Base-by-base conservation (phyloP, 768 basidiomycete genomes). In the Mycena rebaudengoi region DNA sequence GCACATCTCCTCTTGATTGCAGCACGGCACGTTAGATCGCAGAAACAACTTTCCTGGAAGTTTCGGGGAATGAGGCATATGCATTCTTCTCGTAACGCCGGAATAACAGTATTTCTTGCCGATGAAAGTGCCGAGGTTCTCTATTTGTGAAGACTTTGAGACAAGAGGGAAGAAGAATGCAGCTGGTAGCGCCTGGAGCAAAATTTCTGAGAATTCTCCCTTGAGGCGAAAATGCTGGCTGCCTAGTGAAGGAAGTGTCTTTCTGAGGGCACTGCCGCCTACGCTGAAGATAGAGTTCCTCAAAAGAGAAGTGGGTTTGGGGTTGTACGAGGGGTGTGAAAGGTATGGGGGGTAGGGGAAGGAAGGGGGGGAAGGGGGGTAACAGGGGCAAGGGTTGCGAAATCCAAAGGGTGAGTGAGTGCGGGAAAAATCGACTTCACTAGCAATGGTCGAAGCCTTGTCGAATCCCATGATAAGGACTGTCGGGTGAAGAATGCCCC, bases 401-500 rank as follows among this genome's bases (percentile, higher is more conserved):
- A n/a, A n/a, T n/a, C n/a, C n/a, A n/a, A n/a, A n/a, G n/a, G n/a
- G n/a, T n/a, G n/a, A n/a, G n/a, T n/a, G n/a, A n/a, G n/a, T n/a
- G n/a, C n/a, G n/a, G n/a, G n/a, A n/a, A n/a, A n/a, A n/a, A n/a
- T n/a, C n/a, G n/a, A n/a, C n/a, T n/a, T n/a, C 35, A 37, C 10
- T 37, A 37, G 18, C 35, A 37, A 18, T 18, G 10, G 35, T 37
- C 35, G 18, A 37, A 33, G 48, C 29, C 20, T 49, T 33, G 30
- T 49, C 48, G 29, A 49, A 49, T 49, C 48, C 48, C 48, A 49
- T 49, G 30, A 49, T n/a, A 33, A 49, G 48, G 48, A 49, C 48
- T 49, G 48, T 49, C 8, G 48, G 48, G 30, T 49, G 20, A 49
- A 33, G 48, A 49, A 33, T 21, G 29, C 48, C 29, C 13, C 48